Percentiles rank a stretch among this genome's conserved stretches.
phyloP scores from a whole-genome alignment of 176 grass and related monocot species.

The Saccharum officinarum region DNA sequence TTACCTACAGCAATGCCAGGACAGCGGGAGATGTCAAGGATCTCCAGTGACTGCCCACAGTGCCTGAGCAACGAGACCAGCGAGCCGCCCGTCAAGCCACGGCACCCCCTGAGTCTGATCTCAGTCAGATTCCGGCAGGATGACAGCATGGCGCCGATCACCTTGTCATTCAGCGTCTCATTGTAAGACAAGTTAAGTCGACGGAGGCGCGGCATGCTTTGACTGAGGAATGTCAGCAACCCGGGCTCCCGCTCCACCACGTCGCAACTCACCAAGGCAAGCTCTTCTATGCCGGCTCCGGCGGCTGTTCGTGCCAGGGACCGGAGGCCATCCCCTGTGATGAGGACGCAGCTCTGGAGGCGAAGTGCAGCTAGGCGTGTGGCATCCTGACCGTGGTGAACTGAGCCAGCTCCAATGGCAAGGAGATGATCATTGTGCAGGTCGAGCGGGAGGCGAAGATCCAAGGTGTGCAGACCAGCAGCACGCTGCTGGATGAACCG shows the following conservation, averaged over 20 bases:
- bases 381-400: neutral
- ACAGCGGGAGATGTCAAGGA: constrained; percentile 70
- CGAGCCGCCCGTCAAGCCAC: constrained; percentile 41
- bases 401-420: constrained; percentile 46
- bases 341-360: constrained; percentile 87
- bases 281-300: constrained; percentile 71
- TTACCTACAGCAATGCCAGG: constrained; percentile 40
- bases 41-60: constrained; percentile 56
- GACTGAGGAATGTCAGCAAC: constrained; percentile 74
- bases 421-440: constrained; percentile 90
- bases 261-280: constrained; percentile 86
- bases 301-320: constrained; percentile 65
- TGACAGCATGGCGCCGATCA: constrained; percentile 74
- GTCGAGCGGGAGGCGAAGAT: constrained; percentile 90
- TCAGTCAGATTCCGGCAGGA: constrained; percentile 75
- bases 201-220: constrained; percentile 72
- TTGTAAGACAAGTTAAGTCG: constrained; percentile 84
- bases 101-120: constrained; percentile 79
- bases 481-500: constrained; percentile 80
- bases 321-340: constrained; percentile 81
- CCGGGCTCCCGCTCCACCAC: constrained; percentile 77
- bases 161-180: constrained; percentile 73
- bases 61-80: constrained; percentile 59
- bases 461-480: constrained; percentile 58
- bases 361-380: constrained; percentile 51